Evolutionary conservation across 805 yeast genomes (phyloP).

Genomic region (Saturnispora besseyi): DNA sequence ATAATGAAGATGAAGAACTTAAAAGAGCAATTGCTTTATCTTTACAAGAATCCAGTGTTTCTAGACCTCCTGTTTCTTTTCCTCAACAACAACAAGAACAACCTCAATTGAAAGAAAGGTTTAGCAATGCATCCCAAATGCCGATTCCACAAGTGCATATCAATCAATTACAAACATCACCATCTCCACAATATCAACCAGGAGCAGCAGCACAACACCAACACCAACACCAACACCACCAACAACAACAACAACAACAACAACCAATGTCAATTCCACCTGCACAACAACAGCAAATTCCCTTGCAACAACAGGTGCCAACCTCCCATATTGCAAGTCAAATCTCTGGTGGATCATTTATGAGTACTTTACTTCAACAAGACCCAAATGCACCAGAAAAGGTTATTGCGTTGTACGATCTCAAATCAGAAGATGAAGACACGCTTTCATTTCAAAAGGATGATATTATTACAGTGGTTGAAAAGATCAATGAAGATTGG

Average conservation of each 20-base stretch:
- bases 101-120: conserved; percentile 1
- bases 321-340: neutral
- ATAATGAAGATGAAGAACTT: conserved; percentile 67
- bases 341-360: conserved; percentile 12
- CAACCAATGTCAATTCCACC: neutral
- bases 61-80: conserved; percentile 5
- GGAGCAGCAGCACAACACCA: conserved; percentile 9
- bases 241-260: conserved; percentile 12
- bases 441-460: conserved; percentile 83
- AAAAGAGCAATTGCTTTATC: conserved; percentile 70
- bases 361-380: conserved; percentile 5
- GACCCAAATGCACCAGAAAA: conserved; percentile 19
- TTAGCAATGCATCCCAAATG: conserved; percentile 4
- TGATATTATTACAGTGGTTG: conserved; percentile 80
- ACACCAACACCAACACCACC: conserved; percentile 11
- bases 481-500: conserved; percentile 89
- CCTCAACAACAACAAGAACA: conserved; percentile 7
- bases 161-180: conserved; percentile 6
- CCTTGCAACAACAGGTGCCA: neutral
- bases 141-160: conserved; percentile 4
- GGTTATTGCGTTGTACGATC: conserved; percentile 81
- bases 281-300: neutral
- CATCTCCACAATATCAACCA: conserved; percentile 16
- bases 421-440: conserved; percentile 70
- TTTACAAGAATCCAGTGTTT: conserved; percentile 44